A percentile compares a stretch with the other conserved stretches of the same genome.
Evolutionary conservation across 495 filamentous ascomycete genomes (phyloP).

Genomic region (Penicillium flavigenum): DNA sequence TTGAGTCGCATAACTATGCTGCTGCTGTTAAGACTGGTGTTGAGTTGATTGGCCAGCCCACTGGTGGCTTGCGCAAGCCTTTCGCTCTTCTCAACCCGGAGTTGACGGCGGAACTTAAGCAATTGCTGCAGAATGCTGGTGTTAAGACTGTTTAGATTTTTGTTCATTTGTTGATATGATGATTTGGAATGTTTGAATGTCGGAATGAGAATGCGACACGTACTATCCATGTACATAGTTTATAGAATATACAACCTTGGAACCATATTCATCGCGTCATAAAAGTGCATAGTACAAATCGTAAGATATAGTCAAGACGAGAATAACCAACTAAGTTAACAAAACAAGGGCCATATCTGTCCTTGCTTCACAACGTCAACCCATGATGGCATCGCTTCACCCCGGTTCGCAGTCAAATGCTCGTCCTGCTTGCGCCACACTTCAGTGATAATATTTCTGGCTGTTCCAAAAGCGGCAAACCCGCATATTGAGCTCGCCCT

Average conservation of each 20-base stretch:
- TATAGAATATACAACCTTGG: background rate
- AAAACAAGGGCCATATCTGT: slow-evolving; percentile 36
- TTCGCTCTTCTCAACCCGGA: slow-evolving; percentile 30
- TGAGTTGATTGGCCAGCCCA: slow-evolving; percentile 34
- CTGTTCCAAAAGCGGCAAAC: slow-evolving; percentile 25
- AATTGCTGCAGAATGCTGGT: slow-evolving; percentile 31
- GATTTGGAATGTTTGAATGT: slow-evolving; percentile 3
- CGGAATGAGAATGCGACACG: background rate
- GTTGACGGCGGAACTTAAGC: slow-evolving; percentile 28
- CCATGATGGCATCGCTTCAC: slow-evolving; percentile 34
- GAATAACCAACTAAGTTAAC: slow-evolving; percentile 9
- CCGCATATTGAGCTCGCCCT: slow-evolving; percentile 26
- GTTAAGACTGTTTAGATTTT: slow-evolving; percentile 31
- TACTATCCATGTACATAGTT: no score
- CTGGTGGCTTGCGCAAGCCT: slow-evolving; percentile 37
- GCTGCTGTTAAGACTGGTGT: slow-evolving; percentile 38
- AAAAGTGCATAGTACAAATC: background rate
- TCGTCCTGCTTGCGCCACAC: slow-evolving; percentile 35
- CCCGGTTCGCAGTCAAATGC: slow-evolving; percentile 22
- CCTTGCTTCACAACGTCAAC: slow-evolving; percentile 26
- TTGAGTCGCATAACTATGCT: slow-evolving; percentile 37
- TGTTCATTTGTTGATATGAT: background rate
- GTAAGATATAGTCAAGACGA: background rate
- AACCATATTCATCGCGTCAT: background rate
- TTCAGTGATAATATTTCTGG: slow-evolving; percentile 30